A percentile compares a stretch with the other conserved stretches of the same genome.
Evolutionary conservation across 1,139 yeast genomes (phyloP).

Genomic region (Suhomyces atakaporum): DNA sequence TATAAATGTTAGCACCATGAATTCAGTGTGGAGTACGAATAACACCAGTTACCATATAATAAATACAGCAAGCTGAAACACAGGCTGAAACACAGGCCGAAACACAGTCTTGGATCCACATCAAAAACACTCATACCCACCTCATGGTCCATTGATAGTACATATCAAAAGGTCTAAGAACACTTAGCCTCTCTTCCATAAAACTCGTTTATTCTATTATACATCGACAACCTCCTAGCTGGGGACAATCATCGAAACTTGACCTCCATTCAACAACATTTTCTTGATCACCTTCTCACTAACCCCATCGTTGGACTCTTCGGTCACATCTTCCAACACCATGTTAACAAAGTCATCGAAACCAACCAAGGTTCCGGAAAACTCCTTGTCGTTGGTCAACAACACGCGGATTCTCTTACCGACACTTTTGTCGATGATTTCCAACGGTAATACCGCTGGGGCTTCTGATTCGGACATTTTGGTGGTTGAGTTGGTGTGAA

Average conservation of each 20-base stretch:
- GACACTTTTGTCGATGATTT: constrained; percentile 83
- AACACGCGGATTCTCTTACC: constrained; percentile 81
- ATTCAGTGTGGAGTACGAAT: too few species aligned
- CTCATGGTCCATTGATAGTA: too few species aligned
- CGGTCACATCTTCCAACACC: constrained; percentile 82
- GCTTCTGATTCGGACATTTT: constrained; percentile 12
- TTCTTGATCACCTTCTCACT: constrained; percentile 52
- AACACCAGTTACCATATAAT: too few species aligned
- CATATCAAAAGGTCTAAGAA: too few species aligned
- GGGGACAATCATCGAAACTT: constrained; percentile 69
- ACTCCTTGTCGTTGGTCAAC: constrained; percentile 73
- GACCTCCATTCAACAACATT: constrained; percentile 86
- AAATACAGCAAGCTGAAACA: too few species aligned
- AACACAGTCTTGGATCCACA: too few species aligned
- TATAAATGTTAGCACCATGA: too few species aligned
- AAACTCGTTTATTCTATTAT: too few species aligned
- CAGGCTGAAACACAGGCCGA: too few species aligned
- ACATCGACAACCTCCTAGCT: too few species aligned
- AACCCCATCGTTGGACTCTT: constrained; percentile 41
- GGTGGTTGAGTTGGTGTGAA: not conserved
- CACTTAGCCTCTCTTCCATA: too few species aligned
- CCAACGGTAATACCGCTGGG: constrained; percentile 63
- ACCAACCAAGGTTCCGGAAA: constrained; percentile 83
- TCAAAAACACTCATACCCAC: too few species aligned
- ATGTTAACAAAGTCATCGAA: constrained; percentile 95